Conservation (phyloP, 495 filamentous ascomycete species). For the Hypoxylon perforatum region DNA sequence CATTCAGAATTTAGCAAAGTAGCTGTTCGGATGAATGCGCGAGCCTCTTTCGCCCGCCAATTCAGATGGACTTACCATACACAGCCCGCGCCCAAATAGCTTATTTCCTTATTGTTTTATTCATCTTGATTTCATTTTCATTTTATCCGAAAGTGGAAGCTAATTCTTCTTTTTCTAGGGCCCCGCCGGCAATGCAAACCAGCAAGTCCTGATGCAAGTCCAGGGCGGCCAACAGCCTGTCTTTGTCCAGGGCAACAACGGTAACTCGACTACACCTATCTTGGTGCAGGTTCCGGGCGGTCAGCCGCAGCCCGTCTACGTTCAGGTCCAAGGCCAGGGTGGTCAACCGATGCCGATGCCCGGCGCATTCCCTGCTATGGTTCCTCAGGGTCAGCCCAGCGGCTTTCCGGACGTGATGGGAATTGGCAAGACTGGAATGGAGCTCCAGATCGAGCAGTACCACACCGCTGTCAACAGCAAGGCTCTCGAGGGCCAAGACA, state of each 20-base stretch:
- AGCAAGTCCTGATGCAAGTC: conserved; percentile 35
- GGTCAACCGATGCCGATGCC: conserved; percentile 33
- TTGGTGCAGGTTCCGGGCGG: conserved; percentile 26
- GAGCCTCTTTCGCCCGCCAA: background rate
- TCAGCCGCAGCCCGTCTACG: conserved; percentile 27
- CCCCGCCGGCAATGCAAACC: conserved; percentile 19
- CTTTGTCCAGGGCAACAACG: conserved; percentile 8
- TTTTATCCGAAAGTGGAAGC: conserved; percentile 21
- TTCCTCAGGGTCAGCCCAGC: conserved; percentile 11
- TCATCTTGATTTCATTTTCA: conserved; percentile 2
- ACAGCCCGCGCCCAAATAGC: background rate
- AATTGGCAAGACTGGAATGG: conserved; percentile 53
- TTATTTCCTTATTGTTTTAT: conserved; percentile 8
- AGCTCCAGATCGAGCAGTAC: conserved; percentile 51
- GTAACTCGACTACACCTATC: conserved; percentile 12
- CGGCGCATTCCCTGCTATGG: conserved; percentile 3
- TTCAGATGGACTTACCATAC: conserved; percentile 3
- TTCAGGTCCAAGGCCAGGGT: conserved; percentile 15
- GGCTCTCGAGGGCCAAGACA: conserved; percentile 60
- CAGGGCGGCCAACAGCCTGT: conserved; percentile 32
- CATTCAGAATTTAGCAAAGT: conserved; percentile 13
- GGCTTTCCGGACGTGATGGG: conserved; percentile 48
- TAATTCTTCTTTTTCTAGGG: conserved; percentile 33
- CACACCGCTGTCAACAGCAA: conserved; percentile 53
- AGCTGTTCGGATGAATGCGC: conserved; percentile 6